These are phyloP conservation scores for Cadophora sp. DNA, from an alignment of 2,329 filamentous ascomycete genomes.

Conservation along the genomic window DNA sequence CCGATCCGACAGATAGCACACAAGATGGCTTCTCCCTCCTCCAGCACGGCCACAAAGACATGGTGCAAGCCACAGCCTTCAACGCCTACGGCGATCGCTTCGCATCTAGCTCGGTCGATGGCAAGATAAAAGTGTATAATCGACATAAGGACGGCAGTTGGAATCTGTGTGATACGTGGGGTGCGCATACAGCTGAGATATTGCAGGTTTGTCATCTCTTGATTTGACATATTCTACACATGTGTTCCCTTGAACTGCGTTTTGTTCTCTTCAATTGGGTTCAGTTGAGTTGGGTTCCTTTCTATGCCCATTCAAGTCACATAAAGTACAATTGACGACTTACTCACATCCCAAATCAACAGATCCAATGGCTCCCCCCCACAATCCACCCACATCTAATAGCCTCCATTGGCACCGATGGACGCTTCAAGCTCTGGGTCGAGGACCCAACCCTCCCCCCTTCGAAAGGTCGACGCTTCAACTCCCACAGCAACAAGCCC, in stretches of 20 bases:
- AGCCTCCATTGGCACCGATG: slow-evolving; percentile 87
- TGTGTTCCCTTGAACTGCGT: no score
- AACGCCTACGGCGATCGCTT: slow-evolving; percentile 93
- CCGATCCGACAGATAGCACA: slow-evolving; percentile 26
- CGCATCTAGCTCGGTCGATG: slow-evolving; percentile 89
- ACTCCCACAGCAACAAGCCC: slow-evolving; percentile 70
- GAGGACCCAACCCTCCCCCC: slow-evolving; percentile 84
- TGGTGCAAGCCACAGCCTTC: slow-evolving; percentile 68
- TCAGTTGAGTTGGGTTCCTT: background rate
- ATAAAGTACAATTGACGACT: background rate
- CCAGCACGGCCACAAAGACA: slow-evolving; percentile 73
- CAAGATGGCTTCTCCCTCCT: slow-evolving; percentile 56
- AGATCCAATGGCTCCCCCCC: slow-evolving; percentile 94
- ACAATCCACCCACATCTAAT: slow-evolving; percentile 86
- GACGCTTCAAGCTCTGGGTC: slow-evolving; percentile 90
- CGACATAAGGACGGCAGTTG: slow-evolving; percentile 78
- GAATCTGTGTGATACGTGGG: slow-evolving; percentile 86
- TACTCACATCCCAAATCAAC: slow-evolving; percentile 24
- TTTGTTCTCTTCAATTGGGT: background rate
- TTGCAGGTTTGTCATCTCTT: slow-evolving; percentile 69
- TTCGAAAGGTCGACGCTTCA: slow-evolving; percentile 80
- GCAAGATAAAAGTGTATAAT: slow-evolving; percentile 91
- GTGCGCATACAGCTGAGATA: slow-evolving; percentile 88
- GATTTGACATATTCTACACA: background rate
- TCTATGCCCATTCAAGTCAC: no score